Percentiles rank a stretch among this genome's conserved stretches.
Evolutionary conservation across 106 monocot genomes (phyloP).

Genomic region (Xerophyta viscosa): DNA sequence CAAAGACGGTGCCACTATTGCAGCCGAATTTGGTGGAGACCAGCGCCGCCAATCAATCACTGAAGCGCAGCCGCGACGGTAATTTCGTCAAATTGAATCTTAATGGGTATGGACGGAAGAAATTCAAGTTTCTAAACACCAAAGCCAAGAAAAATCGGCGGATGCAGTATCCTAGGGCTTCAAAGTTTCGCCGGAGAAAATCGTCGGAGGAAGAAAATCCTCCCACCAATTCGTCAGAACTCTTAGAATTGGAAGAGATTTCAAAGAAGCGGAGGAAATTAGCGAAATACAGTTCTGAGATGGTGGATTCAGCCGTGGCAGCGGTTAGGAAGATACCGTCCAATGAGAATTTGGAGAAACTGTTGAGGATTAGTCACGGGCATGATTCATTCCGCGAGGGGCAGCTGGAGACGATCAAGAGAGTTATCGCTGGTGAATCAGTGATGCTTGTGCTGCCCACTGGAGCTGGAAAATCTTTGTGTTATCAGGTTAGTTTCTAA

Average conservation of each 20-base stretch:
- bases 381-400: constrained; percentile 83
- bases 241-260: constrained; percentile 13
- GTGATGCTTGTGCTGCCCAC: constrained; percentile 90
- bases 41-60: constrained; percentile 1
- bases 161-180: no score
- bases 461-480: constrained; percentile 91
- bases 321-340: constrained; percentile 41
- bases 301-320: constrained; percentile 33
- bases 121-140: background rate
- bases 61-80: constrained; percentile 48
- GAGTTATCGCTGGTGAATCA: constrained; percentile 56
- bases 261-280: constrained; percentile 8
- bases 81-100: constrained; percentile 88
- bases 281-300: constrained; percentile 1
- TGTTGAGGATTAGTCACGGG: constrained; percentile 72
- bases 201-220: constrained; percentile 8
- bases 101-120: constrained; percentile 54
- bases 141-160: no score
- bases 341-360: constrained; percentile 51
- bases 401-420: constrained; percentile 67
- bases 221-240: no score
- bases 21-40: constrained; percentile 16
- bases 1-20: background rate
- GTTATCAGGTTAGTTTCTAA: constrained; percentile 99
- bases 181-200: constrained; percentile 29